These are phyloP conservation scores for Chimonanthus praecox DNA, from an alignment of 164 flowering plant species.

Conservation along the genomic window DNA sequence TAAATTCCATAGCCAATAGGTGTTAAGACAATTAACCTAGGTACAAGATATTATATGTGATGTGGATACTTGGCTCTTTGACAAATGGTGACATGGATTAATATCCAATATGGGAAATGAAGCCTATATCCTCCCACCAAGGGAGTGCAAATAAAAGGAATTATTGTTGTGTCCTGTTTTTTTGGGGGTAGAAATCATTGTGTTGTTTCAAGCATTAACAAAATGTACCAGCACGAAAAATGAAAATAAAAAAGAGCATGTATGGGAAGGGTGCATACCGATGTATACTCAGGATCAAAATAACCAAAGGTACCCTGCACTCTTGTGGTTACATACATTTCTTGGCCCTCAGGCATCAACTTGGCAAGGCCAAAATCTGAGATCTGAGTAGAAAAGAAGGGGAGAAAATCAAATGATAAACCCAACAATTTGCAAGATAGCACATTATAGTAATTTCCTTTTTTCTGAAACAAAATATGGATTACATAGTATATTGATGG, in stretches of 20 bases:
- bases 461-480: neutral
- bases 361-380: constrained; percentile 97
- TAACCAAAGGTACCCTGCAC: constrained; percentile 95
- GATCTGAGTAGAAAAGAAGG: constrained; percentile 38
- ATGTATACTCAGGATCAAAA: constrained; percentile 94
- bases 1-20: too few relatives aligned
- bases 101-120: too few relatives aligned
- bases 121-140: too few relatives aligned
- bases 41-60: too few relatives aligned
- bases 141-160: too few relatives aligned
- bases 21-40: too few relatives aligned
- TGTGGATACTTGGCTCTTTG: too few relatives aligned
- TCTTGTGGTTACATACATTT: constrained; percentile 63
- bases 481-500: neutral
- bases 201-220: too few relatives aligned
- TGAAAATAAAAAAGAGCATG: neutral
- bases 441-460: neutral
- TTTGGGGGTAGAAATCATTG: too few relatives aligned
- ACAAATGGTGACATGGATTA: too few relatives aligned
- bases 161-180: too few relatives aligned
- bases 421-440: neutral
- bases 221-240: too few relatives aligned
- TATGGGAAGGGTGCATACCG: constrained; percentile 41
- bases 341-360: constrained; percentile 93
- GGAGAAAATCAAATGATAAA: neutral